phyloP scores from a whole-genome alignment of 2,329 filamentous ascomycete genomes.

The Xylariaceae sp. region DNA sequence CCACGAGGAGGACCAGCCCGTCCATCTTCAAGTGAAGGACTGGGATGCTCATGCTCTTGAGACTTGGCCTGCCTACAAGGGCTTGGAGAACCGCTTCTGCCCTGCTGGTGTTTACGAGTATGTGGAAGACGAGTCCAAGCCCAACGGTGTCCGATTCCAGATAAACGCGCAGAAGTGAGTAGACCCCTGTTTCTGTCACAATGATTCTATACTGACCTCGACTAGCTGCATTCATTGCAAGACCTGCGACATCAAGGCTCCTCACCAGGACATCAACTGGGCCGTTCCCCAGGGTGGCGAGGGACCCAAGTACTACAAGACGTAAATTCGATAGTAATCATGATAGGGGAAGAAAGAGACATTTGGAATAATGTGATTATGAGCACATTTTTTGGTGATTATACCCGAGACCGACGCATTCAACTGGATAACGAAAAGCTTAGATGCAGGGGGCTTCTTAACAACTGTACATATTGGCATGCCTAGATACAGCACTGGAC shows the following conservation, averaged over 20 bases:
- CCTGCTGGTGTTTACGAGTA: conserved; percentile 98
- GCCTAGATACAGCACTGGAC: background rate
- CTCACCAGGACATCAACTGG: conserved; percentile 96
- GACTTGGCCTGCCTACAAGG: conserved; percentile 83
- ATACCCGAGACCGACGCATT: conserved; percentile 7
- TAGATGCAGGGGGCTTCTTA: background rate
- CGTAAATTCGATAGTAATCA: conserved; percentile 8
- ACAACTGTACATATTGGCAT: conserved; percentile 5
- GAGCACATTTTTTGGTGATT: conserved; percentile 4
- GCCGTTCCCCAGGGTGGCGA: conserved; percentile 89
- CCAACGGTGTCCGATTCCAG: conserved; percentile 87
- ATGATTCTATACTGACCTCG: conserved; percentile 26
- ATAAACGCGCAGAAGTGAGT: conserved; percentile 97
- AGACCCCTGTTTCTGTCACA: background rate
- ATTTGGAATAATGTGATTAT: background rate
- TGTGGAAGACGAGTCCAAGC: conserved; percentile 83
- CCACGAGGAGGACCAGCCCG: conserved; percentile 97
- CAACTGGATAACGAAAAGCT: background rate
- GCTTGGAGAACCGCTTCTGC: conserved; percentile 93
- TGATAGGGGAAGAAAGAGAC: background rate
- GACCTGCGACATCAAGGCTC: conserved; percentile 98
- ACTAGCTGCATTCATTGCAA: conserved; percentile 96
- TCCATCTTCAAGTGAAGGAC: conserved; percentile 90
- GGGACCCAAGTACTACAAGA: conserved; percentile 67
- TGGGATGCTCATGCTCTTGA: conserved; percentile 85